Evolutionary conservation across 352 stramenopile genomes (phyloP).

Genomic region (Phytophthora macrochlamydospora): DNA sequence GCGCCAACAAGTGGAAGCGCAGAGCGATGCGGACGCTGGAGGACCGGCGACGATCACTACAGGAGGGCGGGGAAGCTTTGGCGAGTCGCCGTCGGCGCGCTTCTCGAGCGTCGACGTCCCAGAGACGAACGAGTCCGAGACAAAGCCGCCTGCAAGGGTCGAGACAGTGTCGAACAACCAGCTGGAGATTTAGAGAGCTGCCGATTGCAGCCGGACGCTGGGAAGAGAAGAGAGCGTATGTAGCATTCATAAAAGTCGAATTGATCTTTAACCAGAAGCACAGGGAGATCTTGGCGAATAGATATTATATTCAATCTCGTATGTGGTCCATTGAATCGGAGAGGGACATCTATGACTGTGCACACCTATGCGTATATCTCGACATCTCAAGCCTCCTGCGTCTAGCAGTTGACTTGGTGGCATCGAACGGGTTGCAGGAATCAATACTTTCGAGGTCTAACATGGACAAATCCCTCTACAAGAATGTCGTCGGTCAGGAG

Average conservation of each 20-base stretch:
- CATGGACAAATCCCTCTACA: too few relatives aligned
- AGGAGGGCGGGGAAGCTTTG: slow-evolving; percentile 30
- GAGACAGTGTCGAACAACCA: slow-evolving; percentile 38
- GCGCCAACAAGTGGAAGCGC: slow-evolving; percentile 78
- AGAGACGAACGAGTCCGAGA: slow-evolving; percentile 32
- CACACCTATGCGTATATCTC: too few relatives aligned
- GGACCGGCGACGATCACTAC: slow-evolving; percentile 39
- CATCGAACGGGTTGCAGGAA: too few relatives aligned
- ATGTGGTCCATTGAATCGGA: too few relatives aligned
- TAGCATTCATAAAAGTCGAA: not conserved
- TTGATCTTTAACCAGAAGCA: not conserved
- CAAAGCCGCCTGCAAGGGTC: slow-evolving; percentile 14
- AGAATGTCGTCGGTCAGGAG: too few relatives aligned
- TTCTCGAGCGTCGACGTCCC: slow-evolving; percentile 28
- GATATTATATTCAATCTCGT: too few relatives aligned
- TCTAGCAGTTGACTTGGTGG: too few relatives aligned
- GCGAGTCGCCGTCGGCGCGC: slow-evolving; percentile 22
- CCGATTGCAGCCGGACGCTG: not conserved
- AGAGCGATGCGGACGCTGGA: slow-evolving; percentile 72
- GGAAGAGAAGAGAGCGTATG: not conserved
- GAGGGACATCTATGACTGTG: too few relatives aligned
- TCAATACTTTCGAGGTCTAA: too few relatives aligned
- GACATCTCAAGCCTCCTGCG: too few relatives aligned
- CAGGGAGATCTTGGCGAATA: too few relatives aligned
- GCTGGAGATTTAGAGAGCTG: slow-evolving; percentile 45